phyloP scores from a whole-genome alignment of 768 basidiomycete genomes.

The Kwoniella dejecticola region DNA sequence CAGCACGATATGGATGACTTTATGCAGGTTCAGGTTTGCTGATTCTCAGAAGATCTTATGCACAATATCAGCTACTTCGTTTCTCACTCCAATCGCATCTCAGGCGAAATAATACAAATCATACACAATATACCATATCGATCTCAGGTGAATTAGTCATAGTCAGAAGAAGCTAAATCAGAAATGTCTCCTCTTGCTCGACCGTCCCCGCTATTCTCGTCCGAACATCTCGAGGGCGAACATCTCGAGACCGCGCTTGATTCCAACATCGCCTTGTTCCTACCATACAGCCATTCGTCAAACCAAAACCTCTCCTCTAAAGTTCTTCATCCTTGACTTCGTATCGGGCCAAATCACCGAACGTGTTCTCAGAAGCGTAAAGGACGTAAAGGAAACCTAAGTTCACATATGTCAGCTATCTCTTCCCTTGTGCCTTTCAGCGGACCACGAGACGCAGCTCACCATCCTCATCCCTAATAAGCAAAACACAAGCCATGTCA shows the following conservation, averaged over 20 bases:
- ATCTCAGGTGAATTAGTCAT: background rate
- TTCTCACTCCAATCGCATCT: background rate
- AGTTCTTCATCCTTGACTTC: conserved; percentile 11
- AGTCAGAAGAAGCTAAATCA: background rate
- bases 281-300: background rate
- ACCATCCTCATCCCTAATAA: conserved; percentile 85
- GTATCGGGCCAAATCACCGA: conserved; percentile 60
- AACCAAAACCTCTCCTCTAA: background rate
- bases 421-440: background rate
- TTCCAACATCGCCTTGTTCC: too few species aligned
- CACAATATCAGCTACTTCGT: too few species aligned
- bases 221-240: too few species aligned
- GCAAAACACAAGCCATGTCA: background rate
- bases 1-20: too few species aligned
- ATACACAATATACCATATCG: conserved; percentile 12
- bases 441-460: background rate
- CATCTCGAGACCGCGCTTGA: too few species aligned
- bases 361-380: conserved; percentile 98
- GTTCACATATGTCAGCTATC: conserved; percentile 5
- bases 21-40: too few species aligned
- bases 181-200: too few species aligned
- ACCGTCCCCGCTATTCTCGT: too few species aligned
- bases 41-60: too few species aligned
- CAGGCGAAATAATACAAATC: conserved; percentile 14
- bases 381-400: conserved; percentile 89